Base-by-base conservation (phyloP, 768 basidiomycete species). In the Suillus luteus region DNA sequence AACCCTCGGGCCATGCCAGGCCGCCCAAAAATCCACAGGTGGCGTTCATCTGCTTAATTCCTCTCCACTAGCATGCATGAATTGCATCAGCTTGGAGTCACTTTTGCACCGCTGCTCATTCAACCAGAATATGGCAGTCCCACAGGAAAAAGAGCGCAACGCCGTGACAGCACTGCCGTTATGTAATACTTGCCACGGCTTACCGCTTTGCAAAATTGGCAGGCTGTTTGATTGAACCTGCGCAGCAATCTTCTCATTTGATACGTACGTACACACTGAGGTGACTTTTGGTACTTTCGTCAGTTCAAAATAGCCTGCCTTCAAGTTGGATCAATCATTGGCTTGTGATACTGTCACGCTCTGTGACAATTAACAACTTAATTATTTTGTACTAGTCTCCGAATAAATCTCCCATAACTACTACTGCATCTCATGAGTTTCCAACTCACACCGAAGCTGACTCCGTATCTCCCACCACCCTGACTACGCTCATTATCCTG, bases 401-500 rank as follows among this genome's bases (percentile, higher is more conserved):
- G 24, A 11, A 40, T 58, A 58, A 58, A 58, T 58, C 55, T 58
- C 55, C 55, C 55, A 58, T 58, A 58, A 58, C 10, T 27, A 12
- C 11, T 3, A 10, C 11, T 33, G 31, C 10, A 35, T 33, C 31
- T n/a, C 52, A 54, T 54, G 52, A 11, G 31, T 33, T 27, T 27
- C 15, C 51, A 31, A 52, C 27, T 31, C 27, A 52, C 55, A 9
- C 55, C 7, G 6, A 55, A 55, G 35, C 22, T 14, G 12, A 19
- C 38, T 58, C 27, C 38, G 14, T 17, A 27, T 40, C 55, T 57
- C 22, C 17, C 38, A 27, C 24, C 38, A 3, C 10, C 55, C 38
- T 57, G 38, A 40, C 38, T 40, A 37, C 8, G 9, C 10, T 37
- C n/a, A 8, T 27, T 24, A 40, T 7, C 15, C 5, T 15, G 37